phyloP scores from a whole-genome alignment of 2,329 filamentous ascomycete genomes.

The Xylaria sp. region DNA sequence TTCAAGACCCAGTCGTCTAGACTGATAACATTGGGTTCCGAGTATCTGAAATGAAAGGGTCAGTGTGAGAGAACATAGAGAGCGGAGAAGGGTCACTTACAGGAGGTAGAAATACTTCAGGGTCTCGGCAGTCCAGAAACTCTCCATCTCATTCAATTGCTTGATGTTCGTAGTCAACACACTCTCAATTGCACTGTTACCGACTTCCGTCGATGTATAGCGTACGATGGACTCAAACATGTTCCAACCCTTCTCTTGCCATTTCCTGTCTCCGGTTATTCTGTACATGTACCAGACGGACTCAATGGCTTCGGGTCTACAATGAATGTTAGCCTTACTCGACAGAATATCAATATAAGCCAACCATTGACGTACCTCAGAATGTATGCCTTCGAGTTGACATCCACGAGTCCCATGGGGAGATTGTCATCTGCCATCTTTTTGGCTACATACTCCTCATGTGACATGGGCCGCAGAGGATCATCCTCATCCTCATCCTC shows the following conservation, averaged over 20 bases:
- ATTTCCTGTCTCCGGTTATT: conserved; percentile 70
- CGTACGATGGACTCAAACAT: conserved; percentile 73
- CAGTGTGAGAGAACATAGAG: not conserved
- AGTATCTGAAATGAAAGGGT: conserved; percentile 23
- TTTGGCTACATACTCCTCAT: conserved; percentile 48
- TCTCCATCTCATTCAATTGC: conserved; percentile 67
- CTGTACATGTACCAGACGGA: conserved; percentile 87
- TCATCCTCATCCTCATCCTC: conserved; percentile 26
- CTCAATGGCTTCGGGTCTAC: conserved; percentile 77
- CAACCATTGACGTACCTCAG: conserved; percentile 47
- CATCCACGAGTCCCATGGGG: conserved; percentile 46
- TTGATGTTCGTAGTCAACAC: conserved; percentile 44
- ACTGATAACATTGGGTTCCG: conserved; percentile 52
- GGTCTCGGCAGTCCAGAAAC: conserved; percentile 87
- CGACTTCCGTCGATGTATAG: conserved; percentile 59
- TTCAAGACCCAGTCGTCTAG: conserved; percentile 62
- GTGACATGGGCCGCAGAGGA: conserved; percentile 42
- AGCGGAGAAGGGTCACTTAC: conserved; percentile 44
- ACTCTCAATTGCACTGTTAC: conserved; percentile 65
- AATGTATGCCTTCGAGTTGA: conserved; percentile 50
- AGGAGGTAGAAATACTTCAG: conserved; percentile 89
- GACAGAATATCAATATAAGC: not conserved
- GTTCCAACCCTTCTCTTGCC: conserved; percentile 77
- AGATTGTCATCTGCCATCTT: conserved; percentile 42
- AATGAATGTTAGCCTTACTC: conserved; percentile 19